A percentile compares a stretch with the other conserved stretches of the same genome.
Evolutionary conservation across 2,329 filamentous ascomycete species (phyloP).

Genomic region (Fonsecaea multimorphosa): DNA sequence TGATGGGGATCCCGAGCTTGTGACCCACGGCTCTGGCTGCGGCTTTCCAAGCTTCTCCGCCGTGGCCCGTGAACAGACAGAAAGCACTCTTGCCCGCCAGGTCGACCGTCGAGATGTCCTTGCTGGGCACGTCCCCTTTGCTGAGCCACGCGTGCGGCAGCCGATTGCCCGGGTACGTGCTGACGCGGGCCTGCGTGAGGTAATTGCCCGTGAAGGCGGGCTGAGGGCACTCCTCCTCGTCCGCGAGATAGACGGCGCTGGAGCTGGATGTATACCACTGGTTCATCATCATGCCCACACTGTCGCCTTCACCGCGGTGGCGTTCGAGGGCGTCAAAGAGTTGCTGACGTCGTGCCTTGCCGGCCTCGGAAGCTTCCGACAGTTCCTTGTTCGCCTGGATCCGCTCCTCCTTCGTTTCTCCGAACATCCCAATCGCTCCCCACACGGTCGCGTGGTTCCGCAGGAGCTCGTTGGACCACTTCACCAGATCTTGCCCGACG

Average conservation of each 20-base stretch:
- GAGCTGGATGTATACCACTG: conserved; percentile 55
- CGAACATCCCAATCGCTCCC: conserved; percentile 54
- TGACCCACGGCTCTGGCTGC: conserved; percentile 53
- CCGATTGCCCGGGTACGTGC: conserved; percentile 64
- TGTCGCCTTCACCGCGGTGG: conserved; percentile 59
- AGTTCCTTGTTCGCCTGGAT: conserved; percentile 49
- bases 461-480: conserved; percentile 63
- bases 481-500: conserved; percentile 54
- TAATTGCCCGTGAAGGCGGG: conserved; percentile 45
- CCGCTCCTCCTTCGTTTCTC: conserved; percentile 48
- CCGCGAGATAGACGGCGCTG: conserved; percentile 52
- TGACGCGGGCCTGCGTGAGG: conserved; percentile 52
- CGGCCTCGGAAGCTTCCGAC: conserved; percentile 46
- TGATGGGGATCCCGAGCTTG: conserved; percentile 55
- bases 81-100: conserved; percentile 63
- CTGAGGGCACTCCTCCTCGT: conserved; percentile 51
- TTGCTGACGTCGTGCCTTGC: conserved; percentile 47
- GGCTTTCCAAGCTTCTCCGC: conserved; percentile 60
- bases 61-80: conserved; percentile 59
- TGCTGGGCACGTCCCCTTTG: conserved; percentile 51
- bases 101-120: conserved; percentile 64
- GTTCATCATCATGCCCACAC: conserved; percentile 66
- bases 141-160: conserved; percentile 71
- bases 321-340: conserved; percentile 52
- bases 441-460: conserved; percentile 58